Conservation (phyloP, 2,329 filamentous ascomycete genomes). For the Orbilia quercus region DNA sequence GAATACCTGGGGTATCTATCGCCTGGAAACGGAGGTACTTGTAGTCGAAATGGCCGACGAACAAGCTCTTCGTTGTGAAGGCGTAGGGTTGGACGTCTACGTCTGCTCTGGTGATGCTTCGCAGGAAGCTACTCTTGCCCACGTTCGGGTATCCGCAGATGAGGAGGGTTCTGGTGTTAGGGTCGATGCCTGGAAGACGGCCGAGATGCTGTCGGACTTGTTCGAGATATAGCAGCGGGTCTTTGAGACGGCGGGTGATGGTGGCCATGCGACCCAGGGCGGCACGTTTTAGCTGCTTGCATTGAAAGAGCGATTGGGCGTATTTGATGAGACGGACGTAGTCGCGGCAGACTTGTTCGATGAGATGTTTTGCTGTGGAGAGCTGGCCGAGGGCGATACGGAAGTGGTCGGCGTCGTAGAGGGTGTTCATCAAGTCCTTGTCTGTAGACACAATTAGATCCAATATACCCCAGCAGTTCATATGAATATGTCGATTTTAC, state of each 20-base stretch:
- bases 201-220: constrained; percentile 97
- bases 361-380: constrained; percentile 93
- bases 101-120: constrained; percentile 90
- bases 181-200: constrained; percentile 97
- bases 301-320: constrained; percentile 95
- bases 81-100: constrained; percentile 98
- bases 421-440: constrained; percentile 91
- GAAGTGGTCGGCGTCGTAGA: constrained; percentile 99
- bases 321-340: constrained; percentile 97
- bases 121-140: constrained; percentile 95
- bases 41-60: constrained; percentile 97
- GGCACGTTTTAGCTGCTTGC: constrained; percentile 97
- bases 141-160: constrained; percentile 99
- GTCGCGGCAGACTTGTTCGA: constrained; percentile 94
- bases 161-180: constrained; percentile 92
- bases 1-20: constrained; percentile 97
- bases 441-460: constrained; percentile 62
- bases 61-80: constrained; percentile 97
- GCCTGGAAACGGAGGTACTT: constrained; percentile 91
- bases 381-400: constrained; percentile 95
- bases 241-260: constrained; percentile 92
- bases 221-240: constrained; percentile 93
- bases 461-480: constrained; percentile 16
- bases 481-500: constrained; percentile 63
- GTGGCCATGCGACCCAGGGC: constrained; percentile 98